Evolutionary conservation across 2,329 filamentous ascomycete genomes (phyloP).

Genomic region (Ambrosiella xylebori): DNA sequence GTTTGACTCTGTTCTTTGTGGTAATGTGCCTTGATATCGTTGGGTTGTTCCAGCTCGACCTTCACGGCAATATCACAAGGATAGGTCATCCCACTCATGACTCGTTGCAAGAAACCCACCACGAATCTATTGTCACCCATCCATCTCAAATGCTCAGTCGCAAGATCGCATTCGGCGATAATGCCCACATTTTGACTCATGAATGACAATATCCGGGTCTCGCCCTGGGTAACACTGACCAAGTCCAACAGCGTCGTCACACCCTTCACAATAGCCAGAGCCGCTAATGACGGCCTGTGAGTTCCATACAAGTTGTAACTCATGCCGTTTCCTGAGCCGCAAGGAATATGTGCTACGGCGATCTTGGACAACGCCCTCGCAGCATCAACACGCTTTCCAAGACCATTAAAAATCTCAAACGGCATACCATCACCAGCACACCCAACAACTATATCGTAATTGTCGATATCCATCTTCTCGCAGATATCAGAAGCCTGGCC

Average conservation of each 20-base stretch:
- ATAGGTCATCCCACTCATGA: conserved; percentile 62
- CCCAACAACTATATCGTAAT: conserved; percentile 70
- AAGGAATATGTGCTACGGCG: conserved; percentile 74
- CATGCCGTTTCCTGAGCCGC: conserved; percentile 88
- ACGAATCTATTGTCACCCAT: conserved; percentile 79
- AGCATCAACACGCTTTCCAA: conserved; percentile 62
- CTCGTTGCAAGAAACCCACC: conserved; percentile 60
- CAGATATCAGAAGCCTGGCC: conserved; percentile 70
- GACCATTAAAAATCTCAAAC: conserved; percentile 87
- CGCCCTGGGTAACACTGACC: conserved; percentile 70
- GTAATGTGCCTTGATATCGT: conserved; percentile 57
- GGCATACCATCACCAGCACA: conserved; percentile 86
- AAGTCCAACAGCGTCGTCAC: conserved; percentile 71
- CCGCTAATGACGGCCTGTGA: conserved; percentile 54
- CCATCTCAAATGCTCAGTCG: conserved; percentile 81
- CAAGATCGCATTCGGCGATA: conserved; percentile 76
- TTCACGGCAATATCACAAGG: conserved; percentile 81
- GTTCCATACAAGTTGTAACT: conserved; percentile 79
- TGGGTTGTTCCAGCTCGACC: conserved; percentile 61
- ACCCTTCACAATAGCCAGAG: conserved; percentile 74
- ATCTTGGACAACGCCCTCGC: conserved; percentile 55
- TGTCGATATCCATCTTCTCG: conserved; percentile 56
- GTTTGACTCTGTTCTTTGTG: conserved; percentile 22
- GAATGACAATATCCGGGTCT: conserved; percentile 62
- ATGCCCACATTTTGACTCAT: conserved; percentile 81